phyloP scores from a whole-genome alignment of 2,329 filamentous ascomycete species.

The Cryphonectria parasitica region DNA sequence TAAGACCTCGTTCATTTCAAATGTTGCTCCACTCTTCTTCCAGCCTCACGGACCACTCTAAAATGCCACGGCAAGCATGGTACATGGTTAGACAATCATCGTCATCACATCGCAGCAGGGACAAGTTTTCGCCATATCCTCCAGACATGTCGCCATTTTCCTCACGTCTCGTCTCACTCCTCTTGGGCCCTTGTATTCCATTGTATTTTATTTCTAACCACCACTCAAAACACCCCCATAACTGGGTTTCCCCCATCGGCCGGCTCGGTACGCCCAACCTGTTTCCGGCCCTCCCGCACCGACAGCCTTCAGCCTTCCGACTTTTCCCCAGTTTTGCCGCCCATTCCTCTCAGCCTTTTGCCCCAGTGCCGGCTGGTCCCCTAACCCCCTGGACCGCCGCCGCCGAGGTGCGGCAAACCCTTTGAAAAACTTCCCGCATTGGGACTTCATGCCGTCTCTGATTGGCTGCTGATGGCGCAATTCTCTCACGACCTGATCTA shows the following conservation, averaged over 20 bases:
- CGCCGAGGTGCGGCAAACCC: conserved; percentile 20
- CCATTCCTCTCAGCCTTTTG: conserved; percentile 12
- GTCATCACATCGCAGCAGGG: background rate
- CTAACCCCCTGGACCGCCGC: conserved; percentile 2
- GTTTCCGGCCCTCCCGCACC: conserved; percentile 22
- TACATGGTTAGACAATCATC: background rate
- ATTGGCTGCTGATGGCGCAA: conserved; percentile 29
- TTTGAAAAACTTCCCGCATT: conserved; percentile 22
- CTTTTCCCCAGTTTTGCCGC: conserved; percentile 22
- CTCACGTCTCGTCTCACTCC: background rate
- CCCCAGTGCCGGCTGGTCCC: conserved; percentile 9
- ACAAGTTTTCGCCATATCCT: background rate
- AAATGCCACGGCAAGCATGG: no score
- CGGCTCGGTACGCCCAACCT: conserved; percentile 26
- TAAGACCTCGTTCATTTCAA: background rate
- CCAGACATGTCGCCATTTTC: conserved; percentile 10
- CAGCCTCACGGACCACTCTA: background rate
- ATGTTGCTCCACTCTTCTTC: background rate
- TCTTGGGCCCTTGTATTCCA: background rate
- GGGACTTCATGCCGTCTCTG: conserved; percentile 16
- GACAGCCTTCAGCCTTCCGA: conserved; percentile 19
- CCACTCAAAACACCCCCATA: background rate
- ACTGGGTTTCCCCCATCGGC: conserved; percentile 9
- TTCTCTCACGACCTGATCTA: conserved; percentile 25
- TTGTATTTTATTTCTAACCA: background rate